Conservation (phyloP, 768 basidiomycete species). For the Amyloporia xantha region DNA sequence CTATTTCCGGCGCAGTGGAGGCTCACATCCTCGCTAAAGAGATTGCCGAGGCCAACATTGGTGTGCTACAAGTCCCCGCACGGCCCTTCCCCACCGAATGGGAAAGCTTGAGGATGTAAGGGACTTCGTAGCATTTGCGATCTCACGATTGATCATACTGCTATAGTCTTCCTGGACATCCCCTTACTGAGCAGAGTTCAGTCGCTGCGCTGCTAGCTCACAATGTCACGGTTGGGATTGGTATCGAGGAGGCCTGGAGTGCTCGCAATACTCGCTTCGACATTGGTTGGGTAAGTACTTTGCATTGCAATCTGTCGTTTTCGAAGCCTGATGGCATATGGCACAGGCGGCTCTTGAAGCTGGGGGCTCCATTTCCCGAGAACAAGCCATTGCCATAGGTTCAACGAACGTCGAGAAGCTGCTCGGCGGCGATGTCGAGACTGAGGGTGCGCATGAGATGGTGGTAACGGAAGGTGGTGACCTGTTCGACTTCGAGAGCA, state of each 20-base stretch:
- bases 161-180: slow-evolving; percentile 62
- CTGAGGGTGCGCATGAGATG: slow-evolving; percentile 16
- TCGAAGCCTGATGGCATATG: neutral
- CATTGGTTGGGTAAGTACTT: slow-evolving; percentile 58
- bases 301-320: neutral
- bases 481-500: slow-evolving; percentile 29
- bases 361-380: slow-evolving; percentile 19
- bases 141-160: neutral
- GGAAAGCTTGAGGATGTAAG: slow-evolving; percentile 62
- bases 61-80: slow-evolving; percentile 61
- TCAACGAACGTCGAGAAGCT: slow-evolving; percentile 39
- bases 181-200: slow-evolving; percentile 54
- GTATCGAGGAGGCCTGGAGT: slow-evolving; percentile 59
- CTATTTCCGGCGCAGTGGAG: slow-evolving; percentile 54
- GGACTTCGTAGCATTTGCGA: neutral
- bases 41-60: slow-evolving; percentile 59
- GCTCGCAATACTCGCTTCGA: slow-evolving; percentile 78
- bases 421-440: slow-evolving; percentile 22
- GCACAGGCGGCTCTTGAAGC: slow-evolving; percentile 17
- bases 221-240: slow-evolving; percentile 69
- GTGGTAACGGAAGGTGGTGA: slow-evolving; percentile 31
- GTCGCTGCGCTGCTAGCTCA: slow-evolving; percentile 56
- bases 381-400: slow-evolving; percentile 35
- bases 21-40: slow-evolving; percentile 69
- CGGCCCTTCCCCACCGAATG: slow-evolving; percentile 68